Evolutionary conservation across 768 basidiomycete species (phyloP).

Genomic region (Gloeostereum incarnatum): DNA sequence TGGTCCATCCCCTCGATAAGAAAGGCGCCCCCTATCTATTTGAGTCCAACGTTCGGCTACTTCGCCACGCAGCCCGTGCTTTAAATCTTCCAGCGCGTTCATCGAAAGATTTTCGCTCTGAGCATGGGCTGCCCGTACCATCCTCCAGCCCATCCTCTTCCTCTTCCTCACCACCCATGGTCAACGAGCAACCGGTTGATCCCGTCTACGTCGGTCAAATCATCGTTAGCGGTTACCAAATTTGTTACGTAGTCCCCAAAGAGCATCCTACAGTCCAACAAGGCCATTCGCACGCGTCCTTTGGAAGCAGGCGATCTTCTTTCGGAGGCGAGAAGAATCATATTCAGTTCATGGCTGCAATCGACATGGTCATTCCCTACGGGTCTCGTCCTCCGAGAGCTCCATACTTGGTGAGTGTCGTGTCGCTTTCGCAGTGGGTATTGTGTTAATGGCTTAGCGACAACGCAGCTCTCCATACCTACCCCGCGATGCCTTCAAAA

Average conservation of each 20-base stretch:
- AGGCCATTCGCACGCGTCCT: constrained; percentile 13
- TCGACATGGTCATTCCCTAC: constrained; percentile 70
- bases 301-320: constrained; percentile 40
- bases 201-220: constrained; percentile 66
- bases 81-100: constrained; percentile 57
- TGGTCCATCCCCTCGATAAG: constrained; percentile 68
- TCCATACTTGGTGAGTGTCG: constrained; percentile 56
- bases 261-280: constrained; percentile 36
- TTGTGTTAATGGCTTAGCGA: not conserved
- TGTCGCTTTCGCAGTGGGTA: constrained; percentile 1
- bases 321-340: constrained; percentile 49
- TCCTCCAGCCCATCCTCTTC: constrained; percentile 18
- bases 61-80: constrained; percentile 61
- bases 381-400: constrained; percentile 56
- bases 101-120: constrained; percentile 48
- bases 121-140: constrained; percentile 35
- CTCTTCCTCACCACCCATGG: constrained; percentile 20
- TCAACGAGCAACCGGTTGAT: constrained; percentile 31
- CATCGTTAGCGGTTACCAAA: constrained; percentile 66
- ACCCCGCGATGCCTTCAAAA: constrained; percentile 74
- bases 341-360: constrained; percentile 73
- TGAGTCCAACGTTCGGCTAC: constrained; percentile 46
- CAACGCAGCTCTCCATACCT: constrained; percentile 59
- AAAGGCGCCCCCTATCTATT: constrained; percentile 73
- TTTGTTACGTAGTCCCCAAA: constrained; percentile 70